Evolutionary conservation across 1,284 basidiomycete species (phyloP).

Genomic region (Ganoderma multipileum): DNA sequence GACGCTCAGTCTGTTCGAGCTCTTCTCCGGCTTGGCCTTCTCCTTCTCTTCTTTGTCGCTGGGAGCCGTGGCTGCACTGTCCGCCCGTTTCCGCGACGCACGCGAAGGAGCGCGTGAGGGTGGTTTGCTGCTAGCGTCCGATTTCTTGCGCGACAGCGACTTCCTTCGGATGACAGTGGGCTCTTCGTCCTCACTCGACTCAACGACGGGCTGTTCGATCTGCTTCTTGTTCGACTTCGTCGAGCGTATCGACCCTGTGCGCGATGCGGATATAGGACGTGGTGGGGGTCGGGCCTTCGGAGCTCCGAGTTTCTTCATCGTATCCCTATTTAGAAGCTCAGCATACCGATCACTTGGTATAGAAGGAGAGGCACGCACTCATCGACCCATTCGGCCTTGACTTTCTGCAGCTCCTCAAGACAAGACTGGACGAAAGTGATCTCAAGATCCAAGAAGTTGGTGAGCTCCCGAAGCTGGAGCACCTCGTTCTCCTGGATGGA

Average conservation of each 20-base stretch:
- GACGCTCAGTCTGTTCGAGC: constrained; percentile 50
- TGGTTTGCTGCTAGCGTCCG: constrained; percentile 50
- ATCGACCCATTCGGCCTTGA: constrained; percentile 69
- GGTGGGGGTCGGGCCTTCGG: constrained; percentile 26
- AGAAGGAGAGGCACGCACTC: constrained; percentile 48
- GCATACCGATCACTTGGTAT: background rate
- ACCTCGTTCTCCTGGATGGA: constrained; percentile 81
- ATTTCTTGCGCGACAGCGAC: constrained; percentile 46
- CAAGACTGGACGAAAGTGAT: constrained; percentile 78
- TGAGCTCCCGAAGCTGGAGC: constrained; percentile 71
- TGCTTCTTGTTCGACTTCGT: constrained; percentile 22
- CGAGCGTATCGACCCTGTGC: constrained; percentile 29
- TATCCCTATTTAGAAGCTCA: constrained; percentile 19
- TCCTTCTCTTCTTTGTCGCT: constrained; percentile 43
- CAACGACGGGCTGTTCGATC: constrained; percentile 16
- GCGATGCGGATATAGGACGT: constrained; percentile 22
- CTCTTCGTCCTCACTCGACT: constrained; percentile 29
- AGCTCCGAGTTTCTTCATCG: constrained; percentile 32
- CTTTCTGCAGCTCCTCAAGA: constrained; percentile 71
- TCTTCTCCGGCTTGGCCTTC: constrained; percentile 37
- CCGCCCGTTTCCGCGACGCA: constrained; percentile 60
- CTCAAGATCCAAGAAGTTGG: constrained; percentile 73
- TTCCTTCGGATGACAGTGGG: constrained; percentile 36
- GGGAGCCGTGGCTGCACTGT: constrained; percentile 62
- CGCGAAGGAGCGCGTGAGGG: constrained; percentile 63